Base-by-base conservation (phyloP, 352 stramenopile species). In the Poterioochromonas sp. region DNA sequence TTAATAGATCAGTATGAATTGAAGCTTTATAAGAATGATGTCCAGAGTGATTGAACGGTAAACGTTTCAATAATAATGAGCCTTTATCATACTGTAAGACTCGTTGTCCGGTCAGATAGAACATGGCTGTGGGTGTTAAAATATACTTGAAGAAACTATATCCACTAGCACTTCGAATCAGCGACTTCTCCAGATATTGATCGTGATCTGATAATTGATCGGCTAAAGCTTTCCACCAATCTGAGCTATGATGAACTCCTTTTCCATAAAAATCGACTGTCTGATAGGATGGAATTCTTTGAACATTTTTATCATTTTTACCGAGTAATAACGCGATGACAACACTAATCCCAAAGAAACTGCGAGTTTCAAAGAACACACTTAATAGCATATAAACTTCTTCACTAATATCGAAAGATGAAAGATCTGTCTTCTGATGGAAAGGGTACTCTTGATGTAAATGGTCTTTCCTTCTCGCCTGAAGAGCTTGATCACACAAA, bases 141-240 rank as follows among this genome's bases (percentile, higher is more conserved):
- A n/a, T n/a, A n/a, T n/a, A n/a, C n/a, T n/a, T n/a, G n/a, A n/a
- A n/a, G n/a, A n/a, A n/a, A n/a, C n/a, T n/a, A n/a, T n/a, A n/a
- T n/a, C n/a, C n/a, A n/a, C n/a, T n/a, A n/a, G n/a, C n/a, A n/a
- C n/a, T n/a, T n/a, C n/a, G n/a, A n/a, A n/a, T n/a, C n/a, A n/a
- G n/a, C n/a, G n/a, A n/a, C n/a, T n/a, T n/a, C n/a, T n/a, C n/a
- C n/a, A n/a, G n/a, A n/a, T n/a, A n/a, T n/a, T n/a, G n/a, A n/a
- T n/a, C n/a, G n/a, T n/a, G n/a, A n/a, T n/a, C n/a, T n/a, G 58
- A 15, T 68, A 73, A 29, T 11, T 73, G 11, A 29, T 47, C 18
- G 2, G 11, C 63, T 40, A 73, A 29, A 73, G 63, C 63, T 47
- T 73, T 73, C 63, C 63, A 73, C 63, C 63, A 73, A 51, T 73